phyloP scores from a whole-genome alignment of 2,329 filamentous ascomycete species.

The Ambrosiella beaveri region DNA sequence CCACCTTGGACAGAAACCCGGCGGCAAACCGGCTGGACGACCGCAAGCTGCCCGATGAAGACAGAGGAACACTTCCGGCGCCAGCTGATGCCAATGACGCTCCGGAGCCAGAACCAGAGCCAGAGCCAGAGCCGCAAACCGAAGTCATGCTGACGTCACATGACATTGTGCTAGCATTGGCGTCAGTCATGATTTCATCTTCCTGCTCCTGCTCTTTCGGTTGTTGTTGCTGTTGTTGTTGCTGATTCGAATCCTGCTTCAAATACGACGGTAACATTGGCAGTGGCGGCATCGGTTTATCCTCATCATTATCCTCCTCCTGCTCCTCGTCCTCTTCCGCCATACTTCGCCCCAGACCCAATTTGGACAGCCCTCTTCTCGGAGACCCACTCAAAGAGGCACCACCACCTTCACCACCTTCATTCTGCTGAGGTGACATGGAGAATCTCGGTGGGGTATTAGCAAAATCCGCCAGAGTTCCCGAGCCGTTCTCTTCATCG shows the following conservation, averaged over 20 bases:
- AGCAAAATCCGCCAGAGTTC: conserved; percentile 74
- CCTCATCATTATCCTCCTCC: conserved; percentile 9
- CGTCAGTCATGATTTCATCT: conserved; percentile 4
- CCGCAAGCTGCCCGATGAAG: neutral
- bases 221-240: too few species aligned
- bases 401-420: neutral
- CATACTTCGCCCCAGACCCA: conserved; percentile 13
- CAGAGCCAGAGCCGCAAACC: neutral
- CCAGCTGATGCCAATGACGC: too few species aligned
- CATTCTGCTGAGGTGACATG: conserved; percentile 4
- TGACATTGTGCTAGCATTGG: conserved; percentile 10
- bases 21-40: conserved; percentile 11
- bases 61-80: too few species aligned
- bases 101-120: too few species aligned
- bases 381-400: neutral
- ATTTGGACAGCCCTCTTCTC: neutral
- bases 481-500: conserved; percentile 71
- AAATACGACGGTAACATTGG: conserved; percentile 10
- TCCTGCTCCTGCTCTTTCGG: neutral
- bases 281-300: conserved; percentile 9
- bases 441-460: conserved; percentile 46
- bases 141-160: conserved; percentile 9
- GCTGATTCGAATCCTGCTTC: neutral
- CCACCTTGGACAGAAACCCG: conserved; percentile 8
- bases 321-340: neutral